These are phyloP conservation scores for Kodamaea neixiangensis DNA, from an alignment of 805 yeast genomes.

Conservation along the genomic window DNA sequence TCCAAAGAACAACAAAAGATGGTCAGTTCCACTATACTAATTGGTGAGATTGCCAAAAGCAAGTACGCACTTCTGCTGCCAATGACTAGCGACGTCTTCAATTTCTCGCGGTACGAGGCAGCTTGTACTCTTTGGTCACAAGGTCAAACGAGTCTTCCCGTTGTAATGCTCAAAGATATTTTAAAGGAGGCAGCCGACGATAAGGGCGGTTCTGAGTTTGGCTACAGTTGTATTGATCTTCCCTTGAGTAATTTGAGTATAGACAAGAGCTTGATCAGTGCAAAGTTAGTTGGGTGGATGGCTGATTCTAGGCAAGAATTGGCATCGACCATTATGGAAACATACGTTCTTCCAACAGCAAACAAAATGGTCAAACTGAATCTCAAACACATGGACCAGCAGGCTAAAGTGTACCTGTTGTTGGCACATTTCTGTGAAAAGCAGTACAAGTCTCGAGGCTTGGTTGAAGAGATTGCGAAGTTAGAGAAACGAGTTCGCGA, in stretches of 20 bases:
- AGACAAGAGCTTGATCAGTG: slow-evolving; percentile 26
- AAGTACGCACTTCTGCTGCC: slow-evolving; percentile 11
- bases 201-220: not conserved
- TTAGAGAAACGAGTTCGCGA: slow-evolving; percentile 40
- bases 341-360: slow-evolving; percentile 55
- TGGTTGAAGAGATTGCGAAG: slow-evolving; percentile 46
- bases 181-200: not conserved
- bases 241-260: slow-evolving; percentile 21
- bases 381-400: slow-evolving; percentile 7
- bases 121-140: slow-evolving; percentile 70
- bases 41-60: slow-evolving; percentile 38
- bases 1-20: slow-evolving; percentile 48
- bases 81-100: slow-evolving; percentile 6
- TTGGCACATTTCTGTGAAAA: slow-evolving; percentile 75
- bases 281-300: slow-evolving; percentile 67
- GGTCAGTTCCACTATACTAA: slow-evolving; percentile 48
- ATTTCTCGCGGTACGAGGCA: slow-evolving; percentile 43
- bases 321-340: slow-evolving; percentile 55
- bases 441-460: slow-evolving; percentile 50
- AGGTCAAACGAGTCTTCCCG: slow-evolving; percentile 57
- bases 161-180: slow-evolving; percentile 48
- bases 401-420: slow-evolving; percentile 39
- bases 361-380: not conserved
- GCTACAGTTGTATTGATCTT: slow-evolving; percentile 9
- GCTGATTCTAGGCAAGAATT: slow-evolving; percentile 70